A percentile compares a stretch with the other conserved stretches of the same genome.
Conservation (phyloP, 768 basidiomycete species). For the Boletus coccyginus region DNA sequence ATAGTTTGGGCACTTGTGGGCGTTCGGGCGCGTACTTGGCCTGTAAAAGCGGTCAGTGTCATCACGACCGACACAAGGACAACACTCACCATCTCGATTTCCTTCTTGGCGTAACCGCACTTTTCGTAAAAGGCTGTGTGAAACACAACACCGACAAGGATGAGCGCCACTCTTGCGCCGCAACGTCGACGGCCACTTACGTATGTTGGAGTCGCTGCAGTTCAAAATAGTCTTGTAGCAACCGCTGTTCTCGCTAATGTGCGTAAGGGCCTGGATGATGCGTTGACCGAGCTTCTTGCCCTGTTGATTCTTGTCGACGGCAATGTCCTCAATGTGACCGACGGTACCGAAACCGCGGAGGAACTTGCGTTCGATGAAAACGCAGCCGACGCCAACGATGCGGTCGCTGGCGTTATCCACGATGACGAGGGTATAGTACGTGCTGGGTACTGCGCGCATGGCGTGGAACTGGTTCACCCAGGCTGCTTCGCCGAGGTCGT, state of each 20-base stretch:
- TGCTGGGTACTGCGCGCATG: conserved; percentile 50
- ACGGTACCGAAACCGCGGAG: conserved; percentile 79
- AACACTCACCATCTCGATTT: conserved; percentile 80
- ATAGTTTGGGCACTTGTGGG: conserved; percentile 19
- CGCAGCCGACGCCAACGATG: conserved; percentile 79
- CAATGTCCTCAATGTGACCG: conserved; percentile 98
- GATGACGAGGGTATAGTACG: conserved; percentile 87
- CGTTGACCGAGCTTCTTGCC: conserved; percentile 89
- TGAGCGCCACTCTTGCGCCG: conserved; percentile 9
- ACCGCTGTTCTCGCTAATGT: conserved; percentile 75
- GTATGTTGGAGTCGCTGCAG: conserved; percentile 86
- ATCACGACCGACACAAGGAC: not conserved
- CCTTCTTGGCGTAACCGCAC: conserved; percentile 89
- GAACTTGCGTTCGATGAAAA: conserved; percentile 96
- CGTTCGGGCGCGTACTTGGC: conserved; percentile 57
- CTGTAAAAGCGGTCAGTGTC: conserved; percentile 30
- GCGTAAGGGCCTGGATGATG: conserved; percentile 82
- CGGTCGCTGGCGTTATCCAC: conserved; percentile 68
- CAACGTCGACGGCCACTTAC: conserved; percentile 48
- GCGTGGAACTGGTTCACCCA: conserved; percentile 71
- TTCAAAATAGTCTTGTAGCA: conserved; percentile 98
- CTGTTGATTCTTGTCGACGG: conserved; percentile 83
- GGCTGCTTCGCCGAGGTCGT: conserved; percentile 60
- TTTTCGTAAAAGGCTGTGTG: conserved; percentile 91
- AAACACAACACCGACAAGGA: not conserved